phyloP scores from a whole-genome alignment of 2,329 filamentous ascomycete genomes.

The Tolypocladium ovalisporum region DNA sequence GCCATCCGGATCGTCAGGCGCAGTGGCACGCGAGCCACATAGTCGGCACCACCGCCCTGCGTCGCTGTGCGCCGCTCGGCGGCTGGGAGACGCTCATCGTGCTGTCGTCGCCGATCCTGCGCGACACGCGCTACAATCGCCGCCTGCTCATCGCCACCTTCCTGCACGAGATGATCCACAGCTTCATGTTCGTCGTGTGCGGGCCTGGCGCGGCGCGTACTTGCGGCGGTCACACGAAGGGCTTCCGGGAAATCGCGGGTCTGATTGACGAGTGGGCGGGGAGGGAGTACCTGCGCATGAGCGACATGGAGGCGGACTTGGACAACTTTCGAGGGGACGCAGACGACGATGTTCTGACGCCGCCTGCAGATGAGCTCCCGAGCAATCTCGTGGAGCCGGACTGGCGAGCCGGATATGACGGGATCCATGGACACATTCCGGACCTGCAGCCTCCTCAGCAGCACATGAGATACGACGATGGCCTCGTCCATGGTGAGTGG shows the following conservation, averaged over 20 bases:
- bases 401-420: conserved; percentile 1
- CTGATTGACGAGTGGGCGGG: conserved; percentile 54
- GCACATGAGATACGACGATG: background rate
- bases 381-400: background rate
- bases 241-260: conserved; percentile 46
- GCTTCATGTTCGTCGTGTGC: conserved; percentile 52
- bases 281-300: conserved; percentile 39
- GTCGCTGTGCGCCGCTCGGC: conserved; percentile 29
- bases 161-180: conserved; percentile 56
- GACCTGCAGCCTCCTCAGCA: background rate
- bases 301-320: conserved; percentile 52
- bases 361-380: background rate
- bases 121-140: conserved; percentile 43
- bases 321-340: conserved; percentile 35
- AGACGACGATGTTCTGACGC: conserved; percentile 6
- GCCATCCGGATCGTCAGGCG: conserved; percentile 29
- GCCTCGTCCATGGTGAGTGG: conserved; percentile 15
- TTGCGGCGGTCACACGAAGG: conserved; percentile 47
- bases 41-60: conserved; percentile 52
- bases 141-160: conserved; percentile 54
- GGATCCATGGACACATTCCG: background rate
- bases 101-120: conserved; percentile 48
- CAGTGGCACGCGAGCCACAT: conserved; percentile 40
- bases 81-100: conserved; percentile 55
- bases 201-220: conserved; percentile 39